phyloP scores from a whole-genome alignment of 768 basidiomycete species.

The Mycena pura region DNA sequence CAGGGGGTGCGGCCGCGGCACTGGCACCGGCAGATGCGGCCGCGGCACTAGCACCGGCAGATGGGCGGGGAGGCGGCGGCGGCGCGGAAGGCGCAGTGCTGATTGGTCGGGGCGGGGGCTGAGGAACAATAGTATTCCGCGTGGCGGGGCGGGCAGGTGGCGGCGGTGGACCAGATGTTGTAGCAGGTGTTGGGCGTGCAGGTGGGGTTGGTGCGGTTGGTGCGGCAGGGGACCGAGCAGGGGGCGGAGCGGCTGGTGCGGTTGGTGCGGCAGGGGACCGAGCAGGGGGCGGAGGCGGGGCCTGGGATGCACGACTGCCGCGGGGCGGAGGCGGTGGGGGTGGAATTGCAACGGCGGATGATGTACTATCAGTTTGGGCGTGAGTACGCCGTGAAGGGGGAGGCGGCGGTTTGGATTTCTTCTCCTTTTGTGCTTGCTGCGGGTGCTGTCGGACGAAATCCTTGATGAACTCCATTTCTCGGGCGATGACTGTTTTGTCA shows the following conservation, averaged over 20 bases:
- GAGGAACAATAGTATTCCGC: conserved; percentile 39
- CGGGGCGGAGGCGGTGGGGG: conserved; percentile 31
- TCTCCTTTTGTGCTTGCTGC: conserved; percentile 48
- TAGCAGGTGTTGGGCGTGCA: conserved; percentile 41
- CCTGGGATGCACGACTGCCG: conserved; percentile 32
- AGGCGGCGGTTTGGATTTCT: conserved; percentile 59
- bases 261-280: conserved; percentile 38
- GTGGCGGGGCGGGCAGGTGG: conserved; percentile 49
- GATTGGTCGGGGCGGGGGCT: conserved; percentile 49
- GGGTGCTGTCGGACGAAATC: conserved; percentile 70
- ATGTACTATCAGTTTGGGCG: conserved; percentile 42
- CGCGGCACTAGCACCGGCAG: conserved; percentile 31
- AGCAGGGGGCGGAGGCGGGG: conserved; percentile 47
- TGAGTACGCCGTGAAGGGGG: conserved; percentile 54
- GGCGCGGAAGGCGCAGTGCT: conserved; percentile 34
- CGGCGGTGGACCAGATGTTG: conserved; percentile 39
- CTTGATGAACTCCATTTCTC: conserved; percentile 91
- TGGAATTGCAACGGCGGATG: conserved; percentile 29
- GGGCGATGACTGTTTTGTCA: conserved; percentile 66
- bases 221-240: conserved; percentile 39
- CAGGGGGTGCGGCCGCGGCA: conserved; percentile 48
- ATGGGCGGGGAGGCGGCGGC: conserved; percentile 43
- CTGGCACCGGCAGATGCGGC: conserved; percentile 33
- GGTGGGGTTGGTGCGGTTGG: conserved; percentile 38
- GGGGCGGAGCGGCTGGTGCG: too few species aligned